These are phyloP conservation scores for Cladosporium austrohemisphaericum DNA, from an alignment of 2,329 filamentous ascomycete species.

Conservation along the genomic window DNA sequence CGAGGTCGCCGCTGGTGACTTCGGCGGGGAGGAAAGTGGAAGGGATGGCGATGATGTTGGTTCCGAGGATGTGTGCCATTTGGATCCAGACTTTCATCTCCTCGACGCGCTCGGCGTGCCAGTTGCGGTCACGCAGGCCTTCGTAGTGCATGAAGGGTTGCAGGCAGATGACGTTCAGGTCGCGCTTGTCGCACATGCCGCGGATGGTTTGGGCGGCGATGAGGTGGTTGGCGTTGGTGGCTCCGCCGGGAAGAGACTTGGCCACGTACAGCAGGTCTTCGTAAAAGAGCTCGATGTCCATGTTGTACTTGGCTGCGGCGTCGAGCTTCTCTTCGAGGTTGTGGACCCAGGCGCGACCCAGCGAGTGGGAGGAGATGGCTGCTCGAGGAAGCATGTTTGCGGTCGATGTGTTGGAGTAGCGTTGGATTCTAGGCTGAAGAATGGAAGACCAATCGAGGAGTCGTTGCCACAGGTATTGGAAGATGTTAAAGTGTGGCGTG, in stretches of 20 bases:
- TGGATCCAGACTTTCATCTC: conserved; percentile 68
- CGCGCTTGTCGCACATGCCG: conserved; percentile 53
- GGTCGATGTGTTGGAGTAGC: conserved; percentile 2
- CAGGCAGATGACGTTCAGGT: conserved; percentile 61
- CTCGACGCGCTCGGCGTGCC: conserved; percentile 55
- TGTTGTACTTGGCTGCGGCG: conserved; percentile 61
- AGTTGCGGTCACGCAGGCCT: conserved; percentile 60
- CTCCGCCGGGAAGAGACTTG: conserved; percentile 41
- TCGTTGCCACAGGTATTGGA: conserved; percentile 6
- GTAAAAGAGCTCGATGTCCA: conserved; percentile 74
- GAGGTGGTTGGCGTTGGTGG: conserved; percentile 47
- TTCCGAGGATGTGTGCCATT: conserved; percentile 60
- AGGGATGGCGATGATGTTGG: conserved; percentile 71
- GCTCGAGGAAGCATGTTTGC: conserved; percentile 51
- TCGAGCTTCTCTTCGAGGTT: conserved; percentile 63
- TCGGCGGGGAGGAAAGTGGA: conserved; percentile 61
- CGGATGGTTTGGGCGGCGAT: conserved; percentile 57
- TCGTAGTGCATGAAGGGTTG: conserved; percentile 79
- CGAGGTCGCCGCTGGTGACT: conserved; percentile 50
- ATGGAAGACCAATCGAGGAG: conserved; percentile 9
- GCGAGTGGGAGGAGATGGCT: conserved; percentile 72
- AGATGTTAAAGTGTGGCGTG: conserved; percentile 4
- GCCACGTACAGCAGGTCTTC: conserved; percentile 68
- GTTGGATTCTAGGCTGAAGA: not conserved
- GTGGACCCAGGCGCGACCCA: conserved; percentile 70